Evolutionary conservation across 139 green algal genomes (phyloP), one percentile per base, ranked within the genome.

Genomic region (Desmodesmus armatus): DNA sequence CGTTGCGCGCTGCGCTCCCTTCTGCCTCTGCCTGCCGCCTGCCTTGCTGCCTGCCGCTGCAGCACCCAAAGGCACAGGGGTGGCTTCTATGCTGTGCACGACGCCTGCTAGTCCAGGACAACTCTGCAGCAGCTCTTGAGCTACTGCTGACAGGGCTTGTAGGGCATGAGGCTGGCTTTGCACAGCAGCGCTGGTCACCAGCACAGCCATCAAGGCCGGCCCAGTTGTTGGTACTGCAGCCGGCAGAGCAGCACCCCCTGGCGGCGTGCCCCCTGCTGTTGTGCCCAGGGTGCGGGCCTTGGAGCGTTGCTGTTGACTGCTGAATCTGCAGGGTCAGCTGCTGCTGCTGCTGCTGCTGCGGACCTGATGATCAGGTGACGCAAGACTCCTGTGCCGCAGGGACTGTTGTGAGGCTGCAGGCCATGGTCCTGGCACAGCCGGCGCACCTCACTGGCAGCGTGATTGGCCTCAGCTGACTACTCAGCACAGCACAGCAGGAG

Each of bases 371-470:
- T 74, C 4, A 84, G 78, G 55, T 84, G 62, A 17, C 62, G 27
- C 13, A 76, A 43, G n/a, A 44, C 15, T 39, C 78, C 41, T 15
- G 51, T 49, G 11, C 75, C 78, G 25, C 63, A 84, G 39, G 31
- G 19, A 15, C 51, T 80, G 67, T 86, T 91, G 63, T 89, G 81
- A 3, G 90, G 87, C 65, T 83, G 55, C 67, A 94, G 65, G 21
- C 80, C 65, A 0, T 23, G 19, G 70, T 80, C 31, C 25, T 49
- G 39, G 35, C 53, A 72, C 21, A 37, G n/a, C 5, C 27, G 25
- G 0, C 27, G 6, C 25, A 82, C 76, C 31, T 35, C 76, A 31
- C 35, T 15, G 13, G 55, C 35, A 2, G 72, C 9, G 25, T 71
- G 37, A 27, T 82, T 82, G 2, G 33, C 39, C 40, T 53, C 41